A percentile compares a stretch with the other conserved stretches of the same genome.
phyloP scores from a whole-genome alignment of 2,329 filamentous ascomycete genomes.

The Iodosphaeria phyllophila region DNA sequence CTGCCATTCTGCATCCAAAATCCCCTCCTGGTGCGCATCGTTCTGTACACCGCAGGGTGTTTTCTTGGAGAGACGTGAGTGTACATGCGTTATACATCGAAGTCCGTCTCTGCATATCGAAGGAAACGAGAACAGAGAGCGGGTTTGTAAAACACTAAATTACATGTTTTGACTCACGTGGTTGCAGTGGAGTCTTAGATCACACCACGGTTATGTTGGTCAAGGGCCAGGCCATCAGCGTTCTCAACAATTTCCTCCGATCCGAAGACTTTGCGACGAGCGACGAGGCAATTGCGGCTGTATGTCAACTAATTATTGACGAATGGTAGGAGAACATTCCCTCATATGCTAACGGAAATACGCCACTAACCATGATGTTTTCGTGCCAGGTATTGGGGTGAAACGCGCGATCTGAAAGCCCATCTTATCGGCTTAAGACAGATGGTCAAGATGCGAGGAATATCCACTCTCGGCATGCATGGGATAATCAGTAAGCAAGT shows the following conservation, averaged over 20 bases:
- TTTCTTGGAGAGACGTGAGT: slow-evolving; percentile 2
- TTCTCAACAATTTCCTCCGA: slow-evolving; percentile 2
- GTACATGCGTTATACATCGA: no score
- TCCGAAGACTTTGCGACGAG: slow-evolving; percentile 19
- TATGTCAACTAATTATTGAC: slow-evolving; percentile 8
- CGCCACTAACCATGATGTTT: no score
- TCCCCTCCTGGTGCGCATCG: slow-evolving; percentile 2
- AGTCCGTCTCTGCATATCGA: no score
- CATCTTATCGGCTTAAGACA: slow-evolving; percentile 2
- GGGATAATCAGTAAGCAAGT: slow-evolving; percentile 3
- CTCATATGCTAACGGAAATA: no score
- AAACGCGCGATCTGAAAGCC: slow-evolving; percentile 1
- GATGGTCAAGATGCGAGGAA: slow-evolving; percentile 2
- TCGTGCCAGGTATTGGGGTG: slow-evolving; percentile 2
- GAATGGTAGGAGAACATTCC: slow-evolving; percentile 1
- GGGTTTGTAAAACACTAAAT: no score
- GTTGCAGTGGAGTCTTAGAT: slow-evolving; percentile 1
- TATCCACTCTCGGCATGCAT: slow-evolving; percentile 2
- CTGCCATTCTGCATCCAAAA: slow-evolving; percentile 3
- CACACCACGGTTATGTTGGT: slow-evolving; percentile 1
- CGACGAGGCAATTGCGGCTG: slow-evolving; percentile 24
- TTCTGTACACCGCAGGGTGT: slow-evolving; percentile 3
- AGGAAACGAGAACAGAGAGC: no score
- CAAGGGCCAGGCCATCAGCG: slow-evolving; percentile 3
- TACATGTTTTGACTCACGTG: no score